Evolutionary conservation across 78 protist species (phyloP), one percentile per base, ranked within the genome.

Genomic region (Cyanophora paradoxa): DNA sequence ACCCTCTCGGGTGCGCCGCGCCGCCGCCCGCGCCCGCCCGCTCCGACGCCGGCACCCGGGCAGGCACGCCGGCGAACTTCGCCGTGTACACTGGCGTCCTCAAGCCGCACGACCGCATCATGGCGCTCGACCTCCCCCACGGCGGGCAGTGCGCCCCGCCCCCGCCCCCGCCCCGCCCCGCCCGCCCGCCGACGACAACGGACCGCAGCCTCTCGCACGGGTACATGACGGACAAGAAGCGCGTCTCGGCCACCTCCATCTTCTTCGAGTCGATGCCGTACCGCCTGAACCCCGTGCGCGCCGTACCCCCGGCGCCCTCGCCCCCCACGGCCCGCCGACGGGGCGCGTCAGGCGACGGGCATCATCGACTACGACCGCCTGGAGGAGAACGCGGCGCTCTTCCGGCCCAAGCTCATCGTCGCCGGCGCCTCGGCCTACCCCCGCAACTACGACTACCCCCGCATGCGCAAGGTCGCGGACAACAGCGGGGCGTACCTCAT

Each of bases 391-490:
- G 90, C 92, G 36, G 0, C 19, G 30, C 37, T 70, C 31, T 89
- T 81, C 86, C 58, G 84, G 1, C 96, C 96, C 33, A 85, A 85
- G 78, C 17, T 92, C 28, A 24, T 92, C 48, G 65, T 92, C 36
- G 91, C 86, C 4, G 96, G 96, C 10, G 86, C 88, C 16, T 67
- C 83, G 11, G 93, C 96, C 42, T 89, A 89, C 79, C 86, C 96
- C 0, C 77, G 93, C 20, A 77, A 81, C 37, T 74, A 59, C 74
- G 88, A 88, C 82, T 87, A 85, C 76, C 63, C 13, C 34, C 63
- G 91, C 61, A 46, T 93, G 86, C 82, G 98, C 54, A 54, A 71
- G 73, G 70, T 68, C 63, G 74, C 64, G 20, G 90, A 90, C 78
- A 6, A 34, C 7, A 52, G 24, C 46, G 87, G 86, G 5, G 93